phyloP scores from a whole-genome alignment of 176 grass and related monocot species.

The Bonia amplexicaulis region DNA sequence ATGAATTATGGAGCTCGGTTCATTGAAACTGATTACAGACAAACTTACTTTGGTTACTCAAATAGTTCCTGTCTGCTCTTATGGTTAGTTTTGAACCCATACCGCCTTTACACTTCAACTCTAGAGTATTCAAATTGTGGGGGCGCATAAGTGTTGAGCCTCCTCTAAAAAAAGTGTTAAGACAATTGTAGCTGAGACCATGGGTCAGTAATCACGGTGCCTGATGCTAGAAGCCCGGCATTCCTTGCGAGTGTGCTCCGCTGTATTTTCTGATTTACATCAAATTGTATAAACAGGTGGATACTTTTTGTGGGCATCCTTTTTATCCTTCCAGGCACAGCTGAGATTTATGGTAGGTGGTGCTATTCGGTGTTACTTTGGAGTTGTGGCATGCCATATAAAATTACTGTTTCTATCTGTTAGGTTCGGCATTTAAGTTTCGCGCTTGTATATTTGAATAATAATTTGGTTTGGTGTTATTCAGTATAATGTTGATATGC shows the following conservation, averaged over 20 bases:
- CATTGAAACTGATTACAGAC: neutral
- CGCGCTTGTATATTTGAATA: neutral
- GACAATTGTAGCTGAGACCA: neutral
- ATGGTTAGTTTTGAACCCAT: neutral
- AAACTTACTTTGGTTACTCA: neutral
- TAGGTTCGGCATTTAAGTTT: neutral
- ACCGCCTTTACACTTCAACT: neutral
- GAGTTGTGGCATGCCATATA: neutral
- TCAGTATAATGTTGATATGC: neutral
- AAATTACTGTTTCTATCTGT: neutral
- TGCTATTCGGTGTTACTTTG: neutral
- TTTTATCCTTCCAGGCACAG: neutral
- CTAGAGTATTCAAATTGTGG: neutral
- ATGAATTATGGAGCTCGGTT: neutral
- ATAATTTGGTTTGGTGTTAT: neutral
- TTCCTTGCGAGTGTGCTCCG: neutral
- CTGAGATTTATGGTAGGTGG: neutral
- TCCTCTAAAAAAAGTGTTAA: neutral
- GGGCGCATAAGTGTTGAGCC: neutral
- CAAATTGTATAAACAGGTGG: neutral
- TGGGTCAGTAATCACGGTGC: neutral
- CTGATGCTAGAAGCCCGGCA: neutral
- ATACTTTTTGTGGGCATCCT: neutral
- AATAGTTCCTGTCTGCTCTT: neutral
- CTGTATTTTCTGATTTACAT: neutral